phyloP scores from a whole-genome alignment of 495 filamentous ascomycete species.

The Friedmanniomyces simplex region DNA sequence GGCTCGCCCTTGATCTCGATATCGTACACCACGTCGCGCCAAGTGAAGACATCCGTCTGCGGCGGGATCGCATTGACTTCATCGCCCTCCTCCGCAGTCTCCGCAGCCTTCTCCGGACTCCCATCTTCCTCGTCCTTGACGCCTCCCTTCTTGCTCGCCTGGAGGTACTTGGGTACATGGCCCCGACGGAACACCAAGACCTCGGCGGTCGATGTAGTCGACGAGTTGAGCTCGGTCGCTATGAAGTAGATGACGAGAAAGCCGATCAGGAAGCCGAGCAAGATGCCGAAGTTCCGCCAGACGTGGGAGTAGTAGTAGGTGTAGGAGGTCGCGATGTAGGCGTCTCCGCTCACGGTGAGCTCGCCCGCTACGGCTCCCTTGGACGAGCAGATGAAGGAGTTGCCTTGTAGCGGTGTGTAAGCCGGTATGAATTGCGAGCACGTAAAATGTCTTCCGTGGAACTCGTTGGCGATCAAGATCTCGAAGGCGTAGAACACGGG shows the following conservation, averaged over 20 bases:
- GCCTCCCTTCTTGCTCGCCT: constrained; percentile 3
- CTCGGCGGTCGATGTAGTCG: constrained; percentile 16
- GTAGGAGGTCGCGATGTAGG: constrained; percentile 10
- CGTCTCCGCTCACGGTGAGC: constrained; percentile 18
- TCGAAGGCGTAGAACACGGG: constrained; percentile 34
- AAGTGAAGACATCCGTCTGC: constrained; percentile 20
- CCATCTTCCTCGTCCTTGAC: constrained; percentile 14
- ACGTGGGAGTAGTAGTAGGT: constrained; percentile 15
- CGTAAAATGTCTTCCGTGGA: constrained; percentile 22
- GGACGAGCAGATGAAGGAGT: constrained; percentile 10
- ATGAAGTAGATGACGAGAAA: constrained; percentile 21
- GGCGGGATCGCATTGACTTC: constrained; percentile 14
- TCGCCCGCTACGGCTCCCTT: constrained; percentile 9
- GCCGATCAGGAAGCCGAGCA: constrained; percentile 19
- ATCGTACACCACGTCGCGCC: constrained; percentile 22
- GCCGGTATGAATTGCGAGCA: constrained; percentile 9
- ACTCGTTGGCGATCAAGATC: constrained; percentile 37
- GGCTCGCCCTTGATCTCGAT: constrained; percentile 19
- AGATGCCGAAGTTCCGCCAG: constrained; percentile 25
- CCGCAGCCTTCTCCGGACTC: constrained; percentile 3
- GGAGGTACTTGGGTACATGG: constrained; percentile 12
- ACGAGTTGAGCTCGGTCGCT: constrained; percentile 15
- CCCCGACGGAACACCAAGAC: constrained; percentile 19
- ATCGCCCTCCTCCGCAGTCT: constrained; percentile 1
- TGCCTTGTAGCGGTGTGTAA: constrained; percentile 4